Base-by-base conservation (phyloP, 345 rosid genomes). In the Eucalyptus pauciflora region DNA sequence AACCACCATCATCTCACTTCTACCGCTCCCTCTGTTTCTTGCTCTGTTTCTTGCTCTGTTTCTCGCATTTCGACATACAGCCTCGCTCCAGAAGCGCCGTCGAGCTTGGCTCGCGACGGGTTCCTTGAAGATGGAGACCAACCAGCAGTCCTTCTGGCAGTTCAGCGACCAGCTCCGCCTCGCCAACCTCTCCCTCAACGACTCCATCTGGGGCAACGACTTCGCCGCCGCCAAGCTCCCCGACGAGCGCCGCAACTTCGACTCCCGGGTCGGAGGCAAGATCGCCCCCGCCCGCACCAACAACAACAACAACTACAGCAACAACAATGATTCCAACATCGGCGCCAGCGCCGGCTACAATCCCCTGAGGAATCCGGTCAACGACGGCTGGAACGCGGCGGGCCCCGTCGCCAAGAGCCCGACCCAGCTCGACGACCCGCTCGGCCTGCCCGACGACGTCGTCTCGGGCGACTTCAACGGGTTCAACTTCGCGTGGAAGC, bases 91-190 rank as follows among this genome's bases (percentile, higher is more conserved):
- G 17, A 5, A 37, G 83, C 46, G 83, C 83, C 13, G 83, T 5
- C 83, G 46, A n/a, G 76, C 41, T 13, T 13, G 3, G 69, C 69
- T n/a, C 37, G 76, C 18, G 37, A n/a, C 18, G 20, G 81, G 83
- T 37, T 76, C 8, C 46, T 20, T 12, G 50, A 86, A 86, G 86
- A 96, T 98, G 99, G 99, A 96, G 92, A 95, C 91, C 87, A 94
- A 97, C 64, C 97, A 96, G 94, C 99, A 96, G 88, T 94, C 99
- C 3, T 98, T 98, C 92, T 97, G 94, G 93, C 99, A 97, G 85
- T 98, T 98, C 95, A 96, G 99, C 88, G 99, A 98, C 90, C 99
- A 98, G 89, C 92, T 98, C n/a, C 92, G 99, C 92, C 87, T 96
- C 48, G 95, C 96, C 33, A 96, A 94, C 90, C 94, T 96, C n/a